These are phyloP conservation scores for Claviceps sp. DNA, from an alignment of 2,329 filamentous ascomycete species.

Conservation along the genomic window DNA sequence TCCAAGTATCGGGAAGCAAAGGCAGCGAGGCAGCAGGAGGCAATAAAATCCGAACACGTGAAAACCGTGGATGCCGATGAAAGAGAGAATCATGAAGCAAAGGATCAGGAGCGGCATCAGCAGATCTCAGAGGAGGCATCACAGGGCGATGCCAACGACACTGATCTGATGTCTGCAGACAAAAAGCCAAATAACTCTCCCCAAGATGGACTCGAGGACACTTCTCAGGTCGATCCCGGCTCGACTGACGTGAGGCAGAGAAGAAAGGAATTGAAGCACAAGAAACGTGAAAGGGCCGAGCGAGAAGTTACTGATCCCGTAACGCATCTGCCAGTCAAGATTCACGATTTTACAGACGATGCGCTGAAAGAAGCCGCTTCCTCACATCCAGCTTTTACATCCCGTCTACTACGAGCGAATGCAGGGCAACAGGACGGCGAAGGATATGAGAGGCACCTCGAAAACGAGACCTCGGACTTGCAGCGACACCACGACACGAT, in stretches of 20 bases:
- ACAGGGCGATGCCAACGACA: constrained; percentile 1
- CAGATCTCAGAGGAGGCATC: background rate
- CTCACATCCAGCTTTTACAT: constrained; percentile 21
- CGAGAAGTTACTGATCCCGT: constrained; percentile 58
- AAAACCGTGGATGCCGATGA: constrained; percentile 2
- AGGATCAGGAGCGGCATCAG: background rate
- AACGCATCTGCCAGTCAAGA: constrained; percentile 54
- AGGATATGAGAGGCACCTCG: constrained; percentile 27
- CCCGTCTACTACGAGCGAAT: constrained; percentile 19
- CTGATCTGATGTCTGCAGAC: constrained; percentile 5
- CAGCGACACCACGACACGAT: constrained; percentile 28
- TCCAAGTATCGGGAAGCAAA: constrained; percentile 34
- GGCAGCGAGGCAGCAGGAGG: constrained; percentile 28
- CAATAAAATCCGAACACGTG: constrained; percentile 19
- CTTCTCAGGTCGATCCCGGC: constrained; percentile 22
- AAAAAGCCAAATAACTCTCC: constrained; percentile 6
- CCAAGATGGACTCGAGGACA: constrained; percentile 17
- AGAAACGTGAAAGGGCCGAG: constrained; percentile 30
- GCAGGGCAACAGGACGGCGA: constrained; percentile 24
- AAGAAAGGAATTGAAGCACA: constrained; percentile 34
- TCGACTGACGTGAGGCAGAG: constrained; percentile 30
- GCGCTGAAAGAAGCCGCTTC: constrained; percentile 32
- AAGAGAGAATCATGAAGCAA: background rate
- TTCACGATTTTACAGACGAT: constrained; percentile 54
- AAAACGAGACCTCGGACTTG: constrained; percentile 20